Conservation (phyloP, 2,329 filamentous ascomycete genomes). For the Parastagonospora avenae region DNA sequence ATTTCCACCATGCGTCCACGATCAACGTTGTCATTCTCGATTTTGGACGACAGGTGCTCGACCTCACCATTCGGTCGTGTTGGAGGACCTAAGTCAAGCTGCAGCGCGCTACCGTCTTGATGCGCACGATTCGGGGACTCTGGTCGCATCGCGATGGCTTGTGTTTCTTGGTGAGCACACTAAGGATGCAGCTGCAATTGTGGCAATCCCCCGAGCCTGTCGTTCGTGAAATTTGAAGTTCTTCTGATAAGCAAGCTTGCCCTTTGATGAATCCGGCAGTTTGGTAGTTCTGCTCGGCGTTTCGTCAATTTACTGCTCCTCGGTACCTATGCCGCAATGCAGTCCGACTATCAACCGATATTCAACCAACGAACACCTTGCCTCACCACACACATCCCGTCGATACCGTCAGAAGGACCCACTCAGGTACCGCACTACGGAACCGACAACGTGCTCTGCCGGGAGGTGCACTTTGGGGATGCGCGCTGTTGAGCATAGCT, state of each 20-base stretch:
- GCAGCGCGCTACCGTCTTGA: slow-evolving; percentile 17
- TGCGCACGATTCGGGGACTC: slow-evolving; percentile 14
- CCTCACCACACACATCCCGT: slow-evolving; percentile 8
- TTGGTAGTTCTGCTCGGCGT: slow-evolving; percentile 32
- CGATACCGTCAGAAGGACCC: slow-evolving; percentile 12
- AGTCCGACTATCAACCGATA: slow-evolving; percentile 21
- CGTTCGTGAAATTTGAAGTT: slow-evolving; percentile 21
- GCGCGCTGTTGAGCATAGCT: slow-evolving; percentile 16
- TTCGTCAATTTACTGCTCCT: slow-evolving; percentile 31
- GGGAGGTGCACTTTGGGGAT: slow-evolving; percentile 19
- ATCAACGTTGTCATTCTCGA: slow-evolving; percentile 13
- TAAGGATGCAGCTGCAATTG: slow-evolving; percentile 16
- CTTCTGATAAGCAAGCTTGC: slow-evolving; percentile 42
- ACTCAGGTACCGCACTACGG: slow-evolving; percentile 28
- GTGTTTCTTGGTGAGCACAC: slow-evolving; percentile 9
- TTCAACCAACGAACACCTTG: slow-evolving; percentile 17
- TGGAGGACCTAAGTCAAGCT: slow-evolving; percentile 14
- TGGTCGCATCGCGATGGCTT: slow-evolving; percentile 16
- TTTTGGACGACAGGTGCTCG: slow-evolving; percentile 12
- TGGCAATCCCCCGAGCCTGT: slow-evolving; percentile 10
- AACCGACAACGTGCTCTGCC: slow-evolving; percentile 31
- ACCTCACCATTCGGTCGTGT: slow-evolving; percentile 16
- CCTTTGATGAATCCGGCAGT: slow-evolving; percentile 26
- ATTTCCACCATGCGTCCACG: slow-evolving; percentile 9
- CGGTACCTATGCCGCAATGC: slow-evolving; percentile 37